Evolutionary conservation across 495 filamentous ascomycete species (phyloP), one percentile per base, ranked within the genome.

Genomic region (Polyplosphaeria fusca): DNA sequence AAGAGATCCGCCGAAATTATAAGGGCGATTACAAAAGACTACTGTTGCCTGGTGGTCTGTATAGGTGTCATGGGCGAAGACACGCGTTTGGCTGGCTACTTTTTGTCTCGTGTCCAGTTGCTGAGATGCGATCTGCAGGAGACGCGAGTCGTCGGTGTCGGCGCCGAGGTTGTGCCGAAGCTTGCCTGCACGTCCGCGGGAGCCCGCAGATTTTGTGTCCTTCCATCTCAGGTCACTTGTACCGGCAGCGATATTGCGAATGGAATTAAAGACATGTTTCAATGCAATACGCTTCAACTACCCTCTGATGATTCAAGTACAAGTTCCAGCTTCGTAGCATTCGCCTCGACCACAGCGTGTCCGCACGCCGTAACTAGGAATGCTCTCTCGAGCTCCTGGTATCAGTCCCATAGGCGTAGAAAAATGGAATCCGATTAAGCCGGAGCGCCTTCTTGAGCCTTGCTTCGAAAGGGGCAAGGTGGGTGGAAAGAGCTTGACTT

Each of bases 401-500:
- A 66, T 28, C 43, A 22, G 63, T 62, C 63, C 14, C 25, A 37
- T 23, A 11, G 78, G 81, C 81, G 78, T 73, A 83, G 73, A 82
- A 68, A 20, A 67, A 74, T 38, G 27, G 86, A 85, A 84, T 85
- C 81, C 87, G 83, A 93, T 89, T 95, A 93, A 95, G 89, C 89
- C 88, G 89, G 89, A 92, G 89, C 87, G 78, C 77, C 82, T 82
- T 80, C 84, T 84, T 85, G 82, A 86, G 75, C 82, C 80, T 76
- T 73, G 68, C 74, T 72, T 81, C 73, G 87, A 92, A 74, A 92
- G 84, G 80, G 77, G 72, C 76, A 73, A 69, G 84, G 80, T 84
- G 84, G 83, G 78, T 93, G 84, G 88, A 84, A 79, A 81, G 78
- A 72, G 88, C 82, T 92, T 93, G 89, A 93, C 88, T 95, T 84